Conservation (phyloP, 805 yeast species). For the Debaryomyces prosopidis region DNA sequence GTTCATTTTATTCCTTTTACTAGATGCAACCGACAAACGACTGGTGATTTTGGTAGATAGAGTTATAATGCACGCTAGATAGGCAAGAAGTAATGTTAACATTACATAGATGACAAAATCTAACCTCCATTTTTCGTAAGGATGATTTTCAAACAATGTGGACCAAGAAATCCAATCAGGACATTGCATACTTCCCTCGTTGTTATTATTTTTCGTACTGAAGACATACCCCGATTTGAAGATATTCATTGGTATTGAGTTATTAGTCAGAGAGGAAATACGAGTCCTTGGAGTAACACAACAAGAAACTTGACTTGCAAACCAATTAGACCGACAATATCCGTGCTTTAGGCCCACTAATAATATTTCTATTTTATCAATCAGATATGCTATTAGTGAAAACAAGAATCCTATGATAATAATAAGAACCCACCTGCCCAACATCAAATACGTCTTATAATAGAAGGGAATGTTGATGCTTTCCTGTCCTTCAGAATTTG, state of each 20-base stretch:
- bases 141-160: constrained; percentile 17
- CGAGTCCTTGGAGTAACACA: constrained; percentile 22
- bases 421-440: constrained; percentile 53
- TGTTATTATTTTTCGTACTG: background rate
- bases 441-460: constrained; percentile 29
- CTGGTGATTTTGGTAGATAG: constrained; percentile 43
- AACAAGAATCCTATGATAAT: constrained; percentile 45
- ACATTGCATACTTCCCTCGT: constrained; percentile 20
- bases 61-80: constrained; percentile 44
- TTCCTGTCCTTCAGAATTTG: constrained; percentile 3
- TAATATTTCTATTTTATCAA: constrained; percentile 48
- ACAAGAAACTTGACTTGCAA: constrained; percentile 43
- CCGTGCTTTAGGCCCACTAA: constrained; percentile 55
- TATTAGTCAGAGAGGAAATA: background rate
- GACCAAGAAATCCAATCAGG: constrained; percentile 50
- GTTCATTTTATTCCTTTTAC: background rate
- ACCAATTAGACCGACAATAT: constrained; percentile 48
- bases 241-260: constrained; percentile 12
- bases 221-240: constrained; percentile 21
- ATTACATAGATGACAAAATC: constrained; percentile 38
- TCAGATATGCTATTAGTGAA: constrained; percentile 49
- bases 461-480: constrained; percentile 18
- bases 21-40: background rate
- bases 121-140: constrained; percentile 12
- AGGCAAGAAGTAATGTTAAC: constrained; percentile 44